Percentiles rank a stretch among this genome's conserved stretches.
These are phyloP conservation scores for Cryptococcus neoformans DNA, from an alignment of 1,284 basidiomycete genomes.

Conservation along the genomic window DNA sequence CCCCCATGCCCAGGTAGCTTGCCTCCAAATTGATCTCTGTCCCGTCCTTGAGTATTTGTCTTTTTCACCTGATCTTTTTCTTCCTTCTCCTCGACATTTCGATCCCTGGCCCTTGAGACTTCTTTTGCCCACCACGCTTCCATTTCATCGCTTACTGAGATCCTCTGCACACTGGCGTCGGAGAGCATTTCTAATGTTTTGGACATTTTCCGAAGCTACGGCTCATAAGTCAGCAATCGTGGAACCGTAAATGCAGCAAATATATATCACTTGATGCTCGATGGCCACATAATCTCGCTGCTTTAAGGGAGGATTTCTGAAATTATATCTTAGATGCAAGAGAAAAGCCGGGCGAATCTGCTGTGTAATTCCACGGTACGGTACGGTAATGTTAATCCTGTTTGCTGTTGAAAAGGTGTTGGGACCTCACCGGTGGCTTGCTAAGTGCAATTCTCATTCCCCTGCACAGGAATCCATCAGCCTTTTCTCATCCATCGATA, in stretches of 20 bases:
- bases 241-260: not conserved
- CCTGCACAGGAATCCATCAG: constrained; percentile 9
- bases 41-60: constrained; percentile 9
- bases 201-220: constrained; percentile 43
- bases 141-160: constrained; percentile 43
- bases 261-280: constrained; percentile 45
- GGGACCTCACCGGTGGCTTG: constrained; percentile 29
- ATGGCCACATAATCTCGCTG: constrained; percentile 48
- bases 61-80: constrained; percentile 5
- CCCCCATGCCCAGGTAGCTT: constrained; percentile 30
- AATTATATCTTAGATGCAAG: constrained; percentile 45
- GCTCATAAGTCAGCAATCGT: constrained; percentile 1
- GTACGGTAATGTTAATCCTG: too few species aligned
- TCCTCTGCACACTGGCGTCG: constrained; percentile 34
- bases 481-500: too few species aligned
- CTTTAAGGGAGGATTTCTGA: constrained; percentile 43
- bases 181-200: constrained; percentile 47
- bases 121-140: constrained; percentile 45
- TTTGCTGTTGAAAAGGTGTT: too few species aligned
- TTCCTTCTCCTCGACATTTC: not conserved
- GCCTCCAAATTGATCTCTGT: constrained; percentile 24
- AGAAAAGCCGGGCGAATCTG: constrained; percentile 37
- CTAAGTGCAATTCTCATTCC: constrained; percentile 37
- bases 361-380: constrained; percentile 4
- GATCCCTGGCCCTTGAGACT: constrained; percentile 9